Base-by-base conservation (phyloP, 257 asterid species). In the Capsicum rhomboideum region DNA sequence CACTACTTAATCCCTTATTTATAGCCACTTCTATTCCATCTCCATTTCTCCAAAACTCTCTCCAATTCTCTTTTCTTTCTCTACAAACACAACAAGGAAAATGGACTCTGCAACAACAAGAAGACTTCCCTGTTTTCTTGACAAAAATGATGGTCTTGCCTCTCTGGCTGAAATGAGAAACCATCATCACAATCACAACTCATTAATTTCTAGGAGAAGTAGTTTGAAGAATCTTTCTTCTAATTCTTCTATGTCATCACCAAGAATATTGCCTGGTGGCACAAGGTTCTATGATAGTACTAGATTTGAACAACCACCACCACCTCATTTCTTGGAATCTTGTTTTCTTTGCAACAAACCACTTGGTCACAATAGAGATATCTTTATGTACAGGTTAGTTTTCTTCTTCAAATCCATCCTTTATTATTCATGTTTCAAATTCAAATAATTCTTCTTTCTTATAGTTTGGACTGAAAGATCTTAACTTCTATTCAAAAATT, bases 371-470 rank as follows among this genome's bases (percentile, higher is more conserved):
- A 89, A 88, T 50, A 83, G 18, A 82, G 91, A 90, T 63, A 90
- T 90, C 72, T 90, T 88, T 82, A 90, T 90, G 92, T 90, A 88
- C 88, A 88, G 90, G 92, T 90, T 74, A 28, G 86, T 82, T 14
- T 54, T 28, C 1, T 10, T n/a, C 20, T 23, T 53, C 11, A 10
- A 9, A 17, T 58, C 21, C 4, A 58, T 21, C 31, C 3, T 12
- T 81, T 42, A 17, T 18, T 37, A 34, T 68, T 18, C 28, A 68
- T 17, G 13, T 34, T 34, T 68, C 52, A 9, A 18, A 34, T 2
- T 34, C 40, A 34, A 34, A 34, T 3, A 34, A 2, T 34, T 34
- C 40, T 2, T 34, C 40, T 34, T 34, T 34, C 40, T 34, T 34
- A 34, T 34, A 34, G 40, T 34, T 34, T 34, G 40, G 40, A 2